phyloP scores from a whole-genome alignment of 139 green algal species.

The Chlorella sorokiniana region DNA sequence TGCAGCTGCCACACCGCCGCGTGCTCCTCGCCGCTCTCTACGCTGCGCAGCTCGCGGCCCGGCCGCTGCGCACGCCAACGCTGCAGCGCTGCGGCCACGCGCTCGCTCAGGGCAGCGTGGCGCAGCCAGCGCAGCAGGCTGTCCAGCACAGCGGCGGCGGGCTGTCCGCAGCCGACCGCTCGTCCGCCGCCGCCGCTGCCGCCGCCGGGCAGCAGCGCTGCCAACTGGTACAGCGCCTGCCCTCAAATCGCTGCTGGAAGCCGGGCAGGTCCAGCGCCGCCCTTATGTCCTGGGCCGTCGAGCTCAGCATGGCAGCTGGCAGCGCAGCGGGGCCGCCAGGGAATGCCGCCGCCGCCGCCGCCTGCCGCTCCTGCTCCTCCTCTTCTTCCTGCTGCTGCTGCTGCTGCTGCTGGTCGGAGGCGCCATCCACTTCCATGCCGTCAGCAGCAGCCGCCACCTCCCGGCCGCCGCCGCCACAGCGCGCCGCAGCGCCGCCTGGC shows the following conservation, averaged over 20 bases:
- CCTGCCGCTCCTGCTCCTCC: neutral
- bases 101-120: slow-evolving; percentile 3
- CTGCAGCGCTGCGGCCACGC: neutral
- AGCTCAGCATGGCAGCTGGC: slow-evolving; percentile 9
- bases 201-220: neutral
- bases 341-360: neutral
- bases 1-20: slow-evolving; percentile 20
- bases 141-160: neutral
- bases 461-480: neutral
- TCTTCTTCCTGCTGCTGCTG: neutral
- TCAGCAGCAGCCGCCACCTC: neutral
- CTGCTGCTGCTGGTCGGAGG: neutral
- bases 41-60: neutral
- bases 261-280: neutral
- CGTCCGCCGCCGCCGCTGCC: neutral
- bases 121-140: slow-evolving; percentile 27
- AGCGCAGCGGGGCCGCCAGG: neutral
- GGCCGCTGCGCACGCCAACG: neutral
- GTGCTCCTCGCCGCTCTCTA: slow-evolving; percentile 15
- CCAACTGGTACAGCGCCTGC: slow-evolving; percentile 17
- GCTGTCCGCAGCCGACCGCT: neutral
- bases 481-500: neutral
- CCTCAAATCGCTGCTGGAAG: slow-evolving; percentile 30
- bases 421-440: slow-evolving; percentile 26
- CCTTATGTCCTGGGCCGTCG: neutral